A percentile compares a stretch with the other conserved stretches of the same genome.
Conservation (phyloP, 164 flowering plant species). For the Vitis rupestris region DNA sequence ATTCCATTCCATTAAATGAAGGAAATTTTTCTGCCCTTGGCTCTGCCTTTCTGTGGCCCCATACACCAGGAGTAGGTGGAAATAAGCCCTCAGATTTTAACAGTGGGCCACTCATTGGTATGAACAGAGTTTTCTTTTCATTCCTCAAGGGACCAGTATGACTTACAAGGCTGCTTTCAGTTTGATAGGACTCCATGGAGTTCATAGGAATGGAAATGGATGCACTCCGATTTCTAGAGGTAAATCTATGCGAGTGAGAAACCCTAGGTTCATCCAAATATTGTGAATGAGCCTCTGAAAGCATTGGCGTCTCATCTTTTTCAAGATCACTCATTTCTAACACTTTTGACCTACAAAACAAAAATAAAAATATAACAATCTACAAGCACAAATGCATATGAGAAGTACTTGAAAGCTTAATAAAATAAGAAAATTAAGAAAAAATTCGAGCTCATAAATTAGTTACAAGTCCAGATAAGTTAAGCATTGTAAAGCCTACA, state of each 20-base stretch:
- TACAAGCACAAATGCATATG: no score
- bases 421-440: no score
- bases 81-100: slow-evolving; percentile 27
- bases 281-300: slow-evolving; percentile 29
- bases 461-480: no score
- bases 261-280: slow-evolving; percentile 22
- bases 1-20: slow-evolving; percentile 26
- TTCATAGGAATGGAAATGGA: slow-evolving; percentile 50
- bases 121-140: slow-evolving; percentile 37
- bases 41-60: slow-evolving; percentile 19
- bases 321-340: slow-evolving; percentile 42
- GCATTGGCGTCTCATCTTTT: slow-evolving; percentile 70
- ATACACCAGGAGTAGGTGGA: slow-evolving; percentile 17
- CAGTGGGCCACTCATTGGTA: slow-evolving; percentile 70
- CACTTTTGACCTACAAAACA: slow-evolving; percentile 2
- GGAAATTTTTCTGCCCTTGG: slow-evolving; percentile 39
- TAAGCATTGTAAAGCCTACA: no score
- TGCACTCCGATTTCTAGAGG: slow-evolving; percentile 44
- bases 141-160: slow-evolving; percentile 69
- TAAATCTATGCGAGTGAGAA: slow-evolving; percentile 20
- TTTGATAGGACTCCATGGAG: slow-evolving; percentile 33
- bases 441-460: no score
- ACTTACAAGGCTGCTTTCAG: slow-evolving; percentile 33
- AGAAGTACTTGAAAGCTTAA: no score
- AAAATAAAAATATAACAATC: not conserved